Conservation (phyloP, 148 eudicot species). For the Rhododendron mucronatum region DNA sequence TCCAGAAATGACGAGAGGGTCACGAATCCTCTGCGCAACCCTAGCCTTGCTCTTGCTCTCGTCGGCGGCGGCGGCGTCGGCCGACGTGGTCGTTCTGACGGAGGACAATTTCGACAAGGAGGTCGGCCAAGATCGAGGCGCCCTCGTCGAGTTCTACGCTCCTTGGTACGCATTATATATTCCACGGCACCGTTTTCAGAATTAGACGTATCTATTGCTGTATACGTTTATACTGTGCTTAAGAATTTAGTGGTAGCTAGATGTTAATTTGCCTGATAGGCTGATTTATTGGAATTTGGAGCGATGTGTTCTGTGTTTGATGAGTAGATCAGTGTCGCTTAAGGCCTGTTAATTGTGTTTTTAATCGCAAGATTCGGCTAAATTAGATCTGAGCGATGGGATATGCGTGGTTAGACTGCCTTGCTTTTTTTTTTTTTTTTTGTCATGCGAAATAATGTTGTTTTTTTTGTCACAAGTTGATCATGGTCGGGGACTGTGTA, state of each 20-base stretch:
- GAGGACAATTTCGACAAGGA: slow-evolving; percentile 87
- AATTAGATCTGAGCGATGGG: background rate
- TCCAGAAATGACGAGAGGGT: background rate
- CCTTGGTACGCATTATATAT: slow-evolving; percentile 53
- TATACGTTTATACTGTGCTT: background rate
- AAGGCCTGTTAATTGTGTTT: background rate
- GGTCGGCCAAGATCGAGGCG: slow-evolving; percentile 89
- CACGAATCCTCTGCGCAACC: slow-evolving; percentile 43
- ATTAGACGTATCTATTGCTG: background rate
- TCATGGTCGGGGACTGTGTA: background rate
- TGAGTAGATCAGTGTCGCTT: slow-evolving; percentile 4
- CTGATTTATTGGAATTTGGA: background rate
- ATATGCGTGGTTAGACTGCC: too few species aligned
- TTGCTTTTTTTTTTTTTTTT: background rate
- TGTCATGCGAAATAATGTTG: background rate
- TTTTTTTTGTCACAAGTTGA: background rate
- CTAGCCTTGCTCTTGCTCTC: slow-evolving; percentile 35
- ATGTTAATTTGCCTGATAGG: background rate
- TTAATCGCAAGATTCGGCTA: background rate
- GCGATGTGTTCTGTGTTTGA: background rate
- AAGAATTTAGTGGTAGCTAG: background rate
- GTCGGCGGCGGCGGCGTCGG: slow-evolving; percentile 33
- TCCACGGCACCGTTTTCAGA: background rate
- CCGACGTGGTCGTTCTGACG: slow-evolving; percentile 76
- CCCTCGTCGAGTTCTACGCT: slow-evolving; percentile 95